Percentiles rank a stretch among this genome's conserved stretches.
Conservation (phyloP, 306 rosid genomes). For the Begonia loranthoides region DNA sequence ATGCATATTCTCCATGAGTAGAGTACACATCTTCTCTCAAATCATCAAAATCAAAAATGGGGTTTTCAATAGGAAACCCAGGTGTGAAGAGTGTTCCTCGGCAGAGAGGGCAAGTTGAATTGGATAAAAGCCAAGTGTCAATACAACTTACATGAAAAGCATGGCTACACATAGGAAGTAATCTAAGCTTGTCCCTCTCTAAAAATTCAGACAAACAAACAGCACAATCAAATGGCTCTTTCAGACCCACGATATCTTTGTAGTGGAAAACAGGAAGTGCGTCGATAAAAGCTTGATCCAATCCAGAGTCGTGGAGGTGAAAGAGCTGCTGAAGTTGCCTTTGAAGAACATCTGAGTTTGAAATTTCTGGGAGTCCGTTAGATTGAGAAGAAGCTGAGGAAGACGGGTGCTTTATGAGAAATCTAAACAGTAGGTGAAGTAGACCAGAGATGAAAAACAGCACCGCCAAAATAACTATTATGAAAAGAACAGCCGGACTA, state of each 20-base stretch:
- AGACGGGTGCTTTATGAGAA: slow-evolving; percentile 72
- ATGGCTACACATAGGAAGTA: slow-evolving; percentile 93
- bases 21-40: slow-evolving; percentile 50
- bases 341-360: slow-evolving; percentile 81
- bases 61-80: slow-evolving; percentile 51
- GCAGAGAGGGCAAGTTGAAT: slow-evolving; percentile 92
- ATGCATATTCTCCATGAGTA: slow-evolving; percentile 37
- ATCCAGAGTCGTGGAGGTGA: slow-evolving; percentile 91
- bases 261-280: slow-evolving; percentile 96
- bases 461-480: slow-evolving; percentile 85
- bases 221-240: slow-evolving; percentile 90
- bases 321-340: slow-evolving; percentile 94
- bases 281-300: slow-evolving; percentile 93
- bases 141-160: slow-evolving; percentile 88
- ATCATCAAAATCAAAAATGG: slow-evolving; percentile 70
- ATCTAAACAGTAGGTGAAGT: slow-evolving; percentile 91
- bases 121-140: slow-evolving; percentile 92
- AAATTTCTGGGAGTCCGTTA: slow-evolving; percentile 54
- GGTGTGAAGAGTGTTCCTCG: slow-evolving; percentile 68
- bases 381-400: slow-evolving; percentile 46
- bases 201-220: slow-evolving; percentile 87
- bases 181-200: slow-evolving; percentile 74
- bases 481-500: slow-evolving; percentile 92
- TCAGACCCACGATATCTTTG: slow-evolving; percentile 75
- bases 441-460: slow-evolving; percentile 86